Evolutionary conservation across 345 rosid genomes (phyloP).

Genomic region (Populus simonii): DNA sequence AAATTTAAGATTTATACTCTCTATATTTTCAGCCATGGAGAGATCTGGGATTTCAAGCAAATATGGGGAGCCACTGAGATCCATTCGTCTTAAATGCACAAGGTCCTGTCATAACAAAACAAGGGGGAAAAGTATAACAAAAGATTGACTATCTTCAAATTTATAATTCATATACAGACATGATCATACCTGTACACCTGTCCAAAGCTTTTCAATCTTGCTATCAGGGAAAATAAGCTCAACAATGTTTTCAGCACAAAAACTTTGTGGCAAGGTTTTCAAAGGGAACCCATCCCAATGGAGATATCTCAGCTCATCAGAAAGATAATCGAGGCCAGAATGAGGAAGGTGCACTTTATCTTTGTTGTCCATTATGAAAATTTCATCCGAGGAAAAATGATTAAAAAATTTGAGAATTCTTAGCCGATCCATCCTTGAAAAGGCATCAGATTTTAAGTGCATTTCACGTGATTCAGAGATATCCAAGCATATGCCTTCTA

Average conservation of each 20-base stretch:
- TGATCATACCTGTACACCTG: neutral
- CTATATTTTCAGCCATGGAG: neutral
- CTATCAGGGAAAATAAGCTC: neutral
- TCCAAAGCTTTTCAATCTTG: neutral
- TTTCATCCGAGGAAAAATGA: neutral
- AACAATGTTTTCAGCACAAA: slow-evolving; percentile 11
- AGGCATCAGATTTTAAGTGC: slow-evolving; percentile 4
- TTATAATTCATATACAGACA: neutral
- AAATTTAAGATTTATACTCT: neutral
- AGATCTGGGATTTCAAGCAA: slow-evolving; percentile 3
- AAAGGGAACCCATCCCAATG: neutral
- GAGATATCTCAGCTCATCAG: slow-evolving; percentile 8
- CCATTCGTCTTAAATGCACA: neutral
- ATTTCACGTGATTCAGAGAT: neutral
- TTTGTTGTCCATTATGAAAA: neutral
- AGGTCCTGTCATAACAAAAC: neutral
- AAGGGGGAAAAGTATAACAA: neutral
- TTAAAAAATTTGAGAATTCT: neutral
- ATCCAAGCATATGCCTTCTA: slow-evolving; percentile 11
- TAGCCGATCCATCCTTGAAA: neutral
- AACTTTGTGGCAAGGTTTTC: neutral
- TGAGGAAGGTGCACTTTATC: slow-evolving; percentile 2
- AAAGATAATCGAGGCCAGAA: neutral
- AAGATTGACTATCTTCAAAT: neutral
- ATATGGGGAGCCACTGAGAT: neutral